Percentiles rank a stretch among this genome's conserved stretches.
Evolutionary conservation across 2,329 filamentous ascomycete species (phyloP).

Genomic region (Trichoderma asperellum): DNA sequence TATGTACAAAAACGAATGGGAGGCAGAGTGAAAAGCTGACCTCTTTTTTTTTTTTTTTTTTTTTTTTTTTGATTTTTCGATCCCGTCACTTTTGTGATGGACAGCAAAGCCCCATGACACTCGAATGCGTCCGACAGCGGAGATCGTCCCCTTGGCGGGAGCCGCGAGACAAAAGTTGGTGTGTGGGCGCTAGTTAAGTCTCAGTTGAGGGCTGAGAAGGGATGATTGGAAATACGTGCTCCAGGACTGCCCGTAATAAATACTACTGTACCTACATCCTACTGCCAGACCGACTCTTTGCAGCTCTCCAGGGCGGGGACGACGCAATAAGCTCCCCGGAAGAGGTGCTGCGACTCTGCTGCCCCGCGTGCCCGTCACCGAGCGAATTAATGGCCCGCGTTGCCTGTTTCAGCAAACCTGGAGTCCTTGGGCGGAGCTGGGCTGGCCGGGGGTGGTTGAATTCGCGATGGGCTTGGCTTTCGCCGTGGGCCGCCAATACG

Average conservation of each 20-base stretch:
- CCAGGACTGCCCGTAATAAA: too few species aligned
- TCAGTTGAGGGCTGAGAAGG: slow-evolving; percentile 1
- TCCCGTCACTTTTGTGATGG: slow-evolving; percentile 10
- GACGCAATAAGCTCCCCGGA: neutral
- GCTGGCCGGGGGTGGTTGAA: neutral
- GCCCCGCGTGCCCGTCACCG: slow-evolving; percentile 20
- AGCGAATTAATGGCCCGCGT: neutral
- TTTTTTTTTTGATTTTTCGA: neutral
- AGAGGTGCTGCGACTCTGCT: neutral
- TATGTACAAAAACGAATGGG: neutral
- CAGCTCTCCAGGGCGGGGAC: neutral
- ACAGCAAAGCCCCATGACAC: slow-evolving; percentile 15
- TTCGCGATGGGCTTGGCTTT: neutral
- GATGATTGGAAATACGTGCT: neutral
- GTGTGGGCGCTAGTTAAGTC: slow-evolving; percentile 20
- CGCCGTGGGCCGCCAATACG: neutral
- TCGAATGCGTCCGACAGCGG: slow-evolving; percentile 28
- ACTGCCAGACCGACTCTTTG: slow-evolving; percentile 12
- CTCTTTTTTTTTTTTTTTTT: neutral
- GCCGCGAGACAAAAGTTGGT: neutral
- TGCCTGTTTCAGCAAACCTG: slow-evolving; percentile 14
- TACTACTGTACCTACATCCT: too few species aligned
- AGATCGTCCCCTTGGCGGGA: neutral
- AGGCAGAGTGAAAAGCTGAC: neutral
- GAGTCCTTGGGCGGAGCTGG: slow-evolving; percentile 3